phyloP scores from a whole-genome alignment of 305 asterid genomes.

The Ajuga reptans region DNA sequence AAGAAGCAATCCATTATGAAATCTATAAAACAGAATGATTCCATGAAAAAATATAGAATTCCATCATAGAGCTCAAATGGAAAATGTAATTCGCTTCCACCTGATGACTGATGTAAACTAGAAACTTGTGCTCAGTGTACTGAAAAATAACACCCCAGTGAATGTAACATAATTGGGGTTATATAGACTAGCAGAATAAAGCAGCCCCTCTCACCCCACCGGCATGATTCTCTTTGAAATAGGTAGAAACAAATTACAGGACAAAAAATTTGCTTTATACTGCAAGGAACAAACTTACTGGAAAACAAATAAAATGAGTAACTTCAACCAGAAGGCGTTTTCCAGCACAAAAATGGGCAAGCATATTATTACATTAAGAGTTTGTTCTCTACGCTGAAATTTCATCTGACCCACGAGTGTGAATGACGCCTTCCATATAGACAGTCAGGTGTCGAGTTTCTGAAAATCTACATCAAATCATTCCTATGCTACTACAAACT shows the following conservation, averaged over 20 bases:
- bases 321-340: neutral
- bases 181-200: neutral
- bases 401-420: neutral
- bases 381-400: neutral
- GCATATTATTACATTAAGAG: neutral
- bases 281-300: neutral
- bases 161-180: neutral
- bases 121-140: neutral
- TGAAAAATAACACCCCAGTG: neutral
- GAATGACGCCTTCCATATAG: neutral
- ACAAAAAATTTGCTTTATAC: neutral
- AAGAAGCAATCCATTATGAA: slow-evolving; percentile 8
- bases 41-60: neutral
- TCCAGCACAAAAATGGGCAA: neutral
- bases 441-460: neutral
- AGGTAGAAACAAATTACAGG: neutral
- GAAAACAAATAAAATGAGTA: neutral
- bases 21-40: neutral
- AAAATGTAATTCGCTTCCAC: neutral
- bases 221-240: neutral
- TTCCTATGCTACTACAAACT: neutral
- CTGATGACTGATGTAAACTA: neutral
- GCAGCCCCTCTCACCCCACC: neutral
- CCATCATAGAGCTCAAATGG: neutral
- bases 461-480: neutral